Base-by-base conservation (phyloP, 2,329 filamentous ascomycete species). In the Claviceps spartinae region DNA sequence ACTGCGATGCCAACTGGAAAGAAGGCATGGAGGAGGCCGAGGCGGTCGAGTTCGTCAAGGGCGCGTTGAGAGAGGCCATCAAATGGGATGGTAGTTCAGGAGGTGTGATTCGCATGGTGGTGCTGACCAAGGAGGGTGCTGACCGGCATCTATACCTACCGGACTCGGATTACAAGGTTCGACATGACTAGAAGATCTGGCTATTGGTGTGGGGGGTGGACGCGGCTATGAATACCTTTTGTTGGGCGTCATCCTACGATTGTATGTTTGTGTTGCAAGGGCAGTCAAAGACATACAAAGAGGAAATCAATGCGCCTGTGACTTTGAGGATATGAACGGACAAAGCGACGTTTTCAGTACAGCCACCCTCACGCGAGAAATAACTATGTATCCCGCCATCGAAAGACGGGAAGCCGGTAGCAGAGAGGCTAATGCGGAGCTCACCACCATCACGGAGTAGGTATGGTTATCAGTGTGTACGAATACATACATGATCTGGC, bases 31-130 rank as follows among this genome's bases (percentile, higher is more conserved):
- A 85, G 50, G 88, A 97, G 75, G 77, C 81, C 52, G 90, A 95
- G 56, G 93, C 93, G 1, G 83, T 98, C 58, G 71, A 83, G 42
- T 98, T 98, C 63, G 93, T 98, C 67, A 96, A 95, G 74, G 85
- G 83, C 47, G 84, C 93, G 36, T 74, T 98, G 65, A 76, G 81
- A 63, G 91, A 98, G 76, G 93, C 93, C 16, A 97, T 98, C 78
- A 95, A 95, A 73, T 98, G 93, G 93, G 93, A 98, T 67, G 93
- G 93, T 58, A 96, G 90, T 75, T 97, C 93, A 3, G 93, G 93
- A 59, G 93, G 93, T 73, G 93, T 98, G 55, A 98, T 98, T 64
- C 83, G 93, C 61, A 88, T 98, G 87, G 91, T 97, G 56, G 93
- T 98, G 54, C 73, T 98, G 70, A 98, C 91, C 56, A 83, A 82